These are phyloP conservation scores for Phaffomyces antillensis DNA, from an alignment of 805 yeast genomes.

Conservation along the genomic window DNA sequence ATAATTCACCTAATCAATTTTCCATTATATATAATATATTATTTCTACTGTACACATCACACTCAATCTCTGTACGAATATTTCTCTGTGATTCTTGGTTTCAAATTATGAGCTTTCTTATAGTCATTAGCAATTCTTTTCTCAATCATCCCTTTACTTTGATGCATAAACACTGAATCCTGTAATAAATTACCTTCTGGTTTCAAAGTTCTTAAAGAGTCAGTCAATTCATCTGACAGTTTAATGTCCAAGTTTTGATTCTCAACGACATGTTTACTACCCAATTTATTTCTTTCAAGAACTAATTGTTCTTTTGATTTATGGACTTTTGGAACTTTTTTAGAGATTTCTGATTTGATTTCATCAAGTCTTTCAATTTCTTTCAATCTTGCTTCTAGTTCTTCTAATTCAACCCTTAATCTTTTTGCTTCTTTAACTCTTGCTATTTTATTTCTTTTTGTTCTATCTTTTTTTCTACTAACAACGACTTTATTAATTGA, in stretches of 20 bases:
- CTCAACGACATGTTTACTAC: conserved; percentile 40
- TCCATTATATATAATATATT: too few relatives aligned
- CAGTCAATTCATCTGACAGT: conserved; percentile 81
- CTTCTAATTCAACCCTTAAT: conserved; percentile 46
- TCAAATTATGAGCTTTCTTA: conserved; percentile 47
- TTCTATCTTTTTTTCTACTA: conserved; percentile 64
- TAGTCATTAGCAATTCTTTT: conserved; percentile 63
- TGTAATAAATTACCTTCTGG: conserved; percentile 87
- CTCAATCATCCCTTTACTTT: conserved; percentile 82
- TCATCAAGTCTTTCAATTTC: conserved; percentile 47
- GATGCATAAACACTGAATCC: conserved; percentile 76
- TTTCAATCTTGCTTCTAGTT: conserved; percentile 50
- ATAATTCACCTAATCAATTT: too few relatives aligned
- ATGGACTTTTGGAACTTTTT: conserved; percentile 4
- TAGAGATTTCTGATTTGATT: conserved; percentile 8
- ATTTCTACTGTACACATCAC: too few relatives aligned
- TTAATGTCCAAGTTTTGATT: conserved; percentile 61
- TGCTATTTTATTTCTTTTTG: conserved; percentile 59
- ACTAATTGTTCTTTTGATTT: conserved; percentile 22
- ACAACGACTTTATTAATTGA: conserved; percentile 69
- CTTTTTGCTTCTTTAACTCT: conserved; percentile 46
- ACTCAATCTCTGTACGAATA: conserved; percentile 81
- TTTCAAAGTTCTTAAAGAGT: conserved; percentile 72
- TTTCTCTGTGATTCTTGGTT: conserved; percentile 78
- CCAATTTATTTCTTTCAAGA: conserved; percentile 32